phyloP scores from a whole-genome alignment of 1,139 yeast species.

The Arxiozyma telluris region DNA sequence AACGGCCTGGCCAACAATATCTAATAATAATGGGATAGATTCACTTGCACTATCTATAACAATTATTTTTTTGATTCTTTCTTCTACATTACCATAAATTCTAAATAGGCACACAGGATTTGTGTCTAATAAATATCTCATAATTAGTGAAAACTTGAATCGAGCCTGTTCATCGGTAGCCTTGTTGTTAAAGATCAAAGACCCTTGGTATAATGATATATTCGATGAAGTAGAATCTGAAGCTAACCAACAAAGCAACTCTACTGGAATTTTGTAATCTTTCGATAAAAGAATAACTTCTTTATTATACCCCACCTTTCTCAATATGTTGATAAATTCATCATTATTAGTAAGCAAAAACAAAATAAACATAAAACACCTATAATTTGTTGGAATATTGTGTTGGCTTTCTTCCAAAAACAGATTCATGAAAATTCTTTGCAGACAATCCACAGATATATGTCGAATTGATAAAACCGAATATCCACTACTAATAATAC shows the following conservation, averaged over 20 bases:
- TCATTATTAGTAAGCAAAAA: constrained; percentile 45
- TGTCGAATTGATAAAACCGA: constrained; percentile 53
- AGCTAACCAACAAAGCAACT: constrained; percentile 42
- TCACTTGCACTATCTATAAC: constrained; percentile 25
- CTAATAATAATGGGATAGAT: constrained; percentile 28
- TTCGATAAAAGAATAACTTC: constrained; percentile 31
- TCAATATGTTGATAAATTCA: constrained; percentile 40
- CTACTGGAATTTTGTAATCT: constrained; percentile 39
- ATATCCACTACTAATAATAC: constrained; percentile 52
- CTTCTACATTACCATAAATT: constrained; percentile 39
- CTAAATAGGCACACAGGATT: constrained; percentile 36
- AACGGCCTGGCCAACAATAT: constrained; percentile 29
- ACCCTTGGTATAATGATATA: constrained; percentile 44
- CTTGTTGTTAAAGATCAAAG: constrained; percentile 43
- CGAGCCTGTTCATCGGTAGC: constrained; percentile 46
- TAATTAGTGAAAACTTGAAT: constrained; percentile 44
- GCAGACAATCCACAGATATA: constrained; percentile 46
- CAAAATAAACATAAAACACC: constrained; percentile 47
- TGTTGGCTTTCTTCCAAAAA: constrained; percentile 24
- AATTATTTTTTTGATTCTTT: constrained; percentile 35
- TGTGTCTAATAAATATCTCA: constrained; percentile 36
- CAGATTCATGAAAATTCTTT: constrained; percentile 41
- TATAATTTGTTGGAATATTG: constrained; percentile 21
- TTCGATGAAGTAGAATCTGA: constrained; percentile 38
- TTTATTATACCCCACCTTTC: constrained; percentile 40